These are phyloP conservation scores for Nicotiana obtusifolia DNA, from an alignment of 257 asterid species.

Conservation along the genomic window DNA sequence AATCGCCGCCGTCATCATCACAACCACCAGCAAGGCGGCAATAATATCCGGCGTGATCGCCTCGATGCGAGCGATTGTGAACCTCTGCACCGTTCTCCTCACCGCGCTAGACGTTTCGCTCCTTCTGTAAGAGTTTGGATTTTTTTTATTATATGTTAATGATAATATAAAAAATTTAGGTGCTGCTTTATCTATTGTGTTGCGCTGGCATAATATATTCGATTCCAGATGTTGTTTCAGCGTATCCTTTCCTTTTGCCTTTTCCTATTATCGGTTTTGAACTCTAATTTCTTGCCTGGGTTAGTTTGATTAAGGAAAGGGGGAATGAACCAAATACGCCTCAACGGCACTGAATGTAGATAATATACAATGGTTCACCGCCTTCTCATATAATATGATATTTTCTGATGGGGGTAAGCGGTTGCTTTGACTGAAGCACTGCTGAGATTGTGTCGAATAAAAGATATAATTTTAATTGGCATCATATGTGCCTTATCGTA, in stretches of 20 bases:
- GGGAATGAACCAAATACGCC: neutral
- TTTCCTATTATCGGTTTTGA: neutral
- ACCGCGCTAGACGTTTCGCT: constrained; percentile 33
- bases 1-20: constrained; percentile 35
- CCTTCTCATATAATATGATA: neutral
- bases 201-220: neutral
- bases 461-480: neutral
- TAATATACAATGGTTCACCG: neutral
- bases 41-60: constrained; percentile 39
- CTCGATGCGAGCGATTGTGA: constrained; percentile 42
- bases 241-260: neutral
- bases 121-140: constrained; percentile 32
- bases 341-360: neutral
- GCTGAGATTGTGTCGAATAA: neutral
- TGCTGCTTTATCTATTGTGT: neutral
- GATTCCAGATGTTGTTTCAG: neutral
- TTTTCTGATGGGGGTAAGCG: neutral
- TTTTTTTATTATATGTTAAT: neutral
- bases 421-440: neutral
- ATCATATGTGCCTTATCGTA: neutral
- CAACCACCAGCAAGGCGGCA: constrained; percentile 26
- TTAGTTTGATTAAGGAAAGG: neutral
- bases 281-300: neutral
- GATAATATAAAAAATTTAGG: neutral
- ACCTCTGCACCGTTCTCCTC: constrained; percentile 40